phyloP scores from a whole-genome alignment of 73 alveolate genomes.

The Tetrahymena thermophila region DNA sequence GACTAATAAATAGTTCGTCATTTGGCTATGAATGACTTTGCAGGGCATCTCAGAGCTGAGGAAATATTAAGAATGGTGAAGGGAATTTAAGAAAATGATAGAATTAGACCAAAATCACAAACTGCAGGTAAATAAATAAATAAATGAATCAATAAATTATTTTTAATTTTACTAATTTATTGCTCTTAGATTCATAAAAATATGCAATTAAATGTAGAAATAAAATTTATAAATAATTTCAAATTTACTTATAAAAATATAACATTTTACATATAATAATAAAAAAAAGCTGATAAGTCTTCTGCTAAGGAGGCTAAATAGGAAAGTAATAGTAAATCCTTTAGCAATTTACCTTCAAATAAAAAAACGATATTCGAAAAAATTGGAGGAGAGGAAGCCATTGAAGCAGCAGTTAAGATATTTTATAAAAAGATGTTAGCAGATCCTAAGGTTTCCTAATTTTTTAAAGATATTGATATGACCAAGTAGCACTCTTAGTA shows the following conservation, averaged over 20 bases:
- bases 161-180: neutral
- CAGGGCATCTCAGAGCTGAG: conserved; percentile 46
- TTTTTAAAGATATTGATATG: conserved; percentile 61
- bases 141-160: neutral
- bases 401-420: conserved; percentile 57
- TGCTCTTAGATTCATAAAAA: too few relatives aligned
- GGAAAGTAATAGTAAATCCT: neutral
- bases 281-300: neutral
- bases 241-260: neutral
- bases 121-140: neutral
- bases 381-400: conserved; percentile 61
- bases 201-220: neutral
- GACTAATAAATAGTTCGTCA: conserved; percentile 88
- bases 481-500: neutral
- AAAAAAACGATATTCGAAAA: conserved; percentile 50
- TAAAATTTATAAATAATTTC: neutral
- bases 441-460: conserved; percentile 49
- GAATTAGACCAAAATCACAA: neutral
- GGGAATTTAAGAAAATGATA: neutral
- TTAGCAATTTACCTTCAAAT: neutral
- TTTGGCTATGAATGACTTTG: conserved; percentile 84
- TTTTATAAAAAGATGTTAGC: conserved; percentile 48
- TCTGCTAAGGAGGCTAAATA: neutral
- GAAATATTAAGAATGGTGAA: neutral
- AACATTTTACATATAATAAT: neutral